Percentiles rank a stretch among this genome's conserved stretches.
phyloP scores from a whole-genome alignment of 2,329 filamentous ascomycete genomes.

The Xylaria multiplex region DNA sequence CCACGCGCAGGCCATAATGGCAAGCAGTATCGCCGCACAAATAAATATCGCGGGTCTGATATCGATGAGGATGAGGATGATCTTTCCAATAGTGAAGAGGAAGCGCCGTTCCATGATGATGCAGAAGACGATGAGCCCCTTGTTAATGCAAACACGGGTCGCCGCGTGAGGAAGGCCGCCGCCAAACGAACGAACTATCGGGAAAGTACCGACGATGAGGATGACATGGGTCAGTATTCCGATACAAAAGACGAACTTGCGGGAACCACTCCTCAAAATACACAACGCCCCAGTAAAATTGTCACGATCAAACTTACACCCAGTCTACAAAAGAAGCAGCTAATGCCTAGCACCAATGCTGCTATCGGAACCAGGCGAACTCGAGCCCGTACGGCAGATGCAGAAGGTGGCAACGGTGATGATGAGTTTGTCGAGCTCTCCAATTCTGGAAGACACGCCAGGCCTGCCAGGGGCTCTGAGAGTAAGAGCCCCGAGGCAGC shows the following conservation, averaged over 20 bases:
- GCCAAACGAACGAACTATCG: conserved; percentile 58
- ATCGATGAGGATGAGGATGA: conserved; percentile 66
- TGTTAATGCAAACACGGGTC: conserved; percentile 55
- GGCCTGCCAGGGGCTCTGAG: conserved; percentile 58
- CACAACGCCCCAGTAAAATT: conserved; percentile 51
- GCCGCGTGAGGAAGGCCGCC: conserved; percentile 58
- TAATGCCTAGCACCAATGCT: conserved; percentile 34
- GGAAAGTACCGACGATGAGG: conserved; percentile 56
- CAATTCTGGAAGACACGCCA: conserved; percentile 68
- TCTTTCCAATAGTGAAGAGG: conserved; percentile 63
- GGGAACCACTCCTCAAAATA: conserved; percentile 43
- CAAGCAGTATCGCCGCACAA: conserved; percentile 44
- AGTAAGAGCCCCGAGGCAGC: conserved; percentile 67
- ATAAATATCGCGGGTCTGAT: conserved; percentile 67
- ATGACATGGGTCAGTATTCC: conserved; percentile 46
- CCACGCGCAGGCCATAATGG: conserved; percentile 52
- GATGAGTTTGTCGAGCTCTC: conserved; percentile 68
- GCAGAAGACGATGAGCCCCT: conserved; percentile 49
- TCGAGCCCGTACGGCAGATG: conserved; percentile 64
- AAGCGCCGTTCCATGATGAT: conserved; percentile 56
- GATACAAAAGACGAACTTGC: conserved; percentile 56
- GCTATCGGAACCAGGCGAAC: conserved; percentile 58
- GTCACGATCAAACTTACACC: conserved; percentile 57
- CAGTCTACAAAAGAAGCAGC: conserved; percentile 41
- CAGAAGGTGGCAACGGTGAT: conserved; percentile 61